Evolutionary conservation across 371 early-diverging fungal species (phyloP), one percentile per base, ranked within the genome.

Genomic region (Saksenaea vasiformis): DNA sequence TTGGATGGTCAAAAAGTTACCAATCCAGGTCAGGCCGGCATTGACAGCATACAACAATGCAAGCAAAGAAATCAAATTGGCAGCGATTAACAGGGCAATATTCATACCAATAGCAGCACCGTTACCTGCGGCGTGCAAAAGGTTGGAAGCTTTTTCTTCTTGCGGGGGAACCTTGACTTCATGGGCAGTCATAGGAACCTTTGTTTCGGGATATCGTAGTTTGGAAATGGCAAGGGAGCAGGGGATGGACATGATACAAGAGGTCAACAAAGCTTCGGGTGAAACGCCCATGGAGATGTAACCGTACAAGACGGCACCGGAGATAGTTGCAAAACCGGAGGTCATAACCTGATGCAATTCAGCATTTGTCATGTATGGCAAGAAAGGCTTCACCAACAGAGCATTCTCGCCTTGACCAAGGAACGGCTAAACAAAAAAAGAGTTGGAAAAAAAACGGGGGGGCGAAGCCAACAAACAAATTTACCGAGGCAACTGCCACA

Each of bases 211-310:
- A 66, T 84, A 85, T 38, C 93, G 87, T 60, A 95, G 72, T 60
- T 74, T 74, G n/a, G 93, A 90, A 54, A 95, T 78, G 43, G 90
- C 87, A 51, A 95, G 75, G n/a, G 93, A 91, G 72, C 92, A 90
- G 0, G 95, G 95, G 56, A 93, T 87, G 13, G 94, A 95, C 94
- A 94, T 94, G 80, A 94, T 81, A 74, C 94, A 94, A 22, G 91
- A 85, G 3, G 94, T 92, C 68, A 91, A 74, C 27, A 91, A 68
- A 38, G 85, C 79, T 36, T 85, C 78, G 22, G 88, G 75, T 58
- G 87, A 80, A 1, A 87, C 78, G 43, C 88, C 88, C 66, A 90
- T 71, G 13, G 82, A 72, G 66, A 89, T 74, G 61, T 88, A 89
- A 19, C 82, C 90, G 56, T 89, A 78, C 39, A 94, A 77, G 19